Percentiles rank a stretch among this genome's conserved stretches.
Conservation (phyloP, 257 asterid species). For the Phtheirospermum japonicum region DNA sequence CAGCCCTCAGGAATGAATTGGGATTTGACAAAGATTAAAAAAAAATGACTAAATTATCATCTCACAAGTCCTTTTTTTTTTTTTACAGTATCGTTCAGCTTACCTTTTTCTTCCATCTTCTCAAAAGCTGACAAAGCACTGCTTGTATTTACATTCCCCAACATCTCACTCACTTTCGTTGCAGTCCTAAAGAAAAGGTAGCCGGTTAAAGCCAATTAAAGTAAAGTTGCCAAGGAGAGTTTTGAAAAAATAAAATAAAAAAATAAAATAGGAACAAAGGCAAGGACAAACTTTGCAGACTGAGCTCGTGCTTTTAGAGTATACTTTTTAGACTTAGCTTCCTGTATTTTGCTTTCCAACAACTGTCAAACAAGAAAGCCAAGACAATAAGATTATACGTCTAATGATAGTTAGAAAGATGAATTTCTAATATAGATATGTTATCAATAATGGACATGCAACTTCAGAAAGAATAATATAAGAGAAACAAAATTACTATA, state of each 20-base stretch:
- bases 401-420: slow-evolving; percentile 5
- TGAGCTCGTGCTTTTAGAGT: slow-evolving; percentile 99
- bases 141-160: slow-evolving; percentile 95
- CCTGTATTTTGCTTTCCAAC: slow-evolving; percentile 95
- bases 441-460: slow-evolving; percentile 4
- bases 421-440: background rate
- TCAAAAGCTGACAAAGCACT: slow-evolving; percentile 97
- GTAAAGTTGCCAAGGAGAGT: slow-evolving; percentile 23
- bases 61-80: background rate
- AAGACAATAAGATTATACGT: slow-evolving; percentile 20
- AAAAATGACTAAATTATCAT: slow-evolving; percentile 1
- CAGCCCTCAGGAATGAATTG: background rate
- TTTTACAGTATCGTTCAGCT: background rate
- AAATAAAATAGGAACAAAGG: slow-evolving; percentile 23
- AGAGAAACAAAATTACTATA: slow-evolving; percentile 12
- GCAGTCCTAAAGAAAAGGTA: slow-evolving; percentile 68
- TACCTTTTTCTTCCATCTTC: slow-evolving; percentile 99
- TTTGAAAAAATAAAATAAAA: too few relatives aligned
- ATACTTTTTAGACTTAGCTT: slow-evolving; percentile 92
- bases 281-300: slow-evolving; percentile 81
- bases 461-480: slow-evolving; percentile 11
- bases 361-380: slow-evolving; percentile 47
- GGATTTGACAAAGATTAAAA: background rate
- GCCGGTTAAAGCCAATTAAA: slow-evolving; percentile 21
- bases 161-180: slow-evolving; percentile 88